Base-by-base conservation (phyloP, 31 red algal species). In the Pterothamnion heteromorphum region DNA sequence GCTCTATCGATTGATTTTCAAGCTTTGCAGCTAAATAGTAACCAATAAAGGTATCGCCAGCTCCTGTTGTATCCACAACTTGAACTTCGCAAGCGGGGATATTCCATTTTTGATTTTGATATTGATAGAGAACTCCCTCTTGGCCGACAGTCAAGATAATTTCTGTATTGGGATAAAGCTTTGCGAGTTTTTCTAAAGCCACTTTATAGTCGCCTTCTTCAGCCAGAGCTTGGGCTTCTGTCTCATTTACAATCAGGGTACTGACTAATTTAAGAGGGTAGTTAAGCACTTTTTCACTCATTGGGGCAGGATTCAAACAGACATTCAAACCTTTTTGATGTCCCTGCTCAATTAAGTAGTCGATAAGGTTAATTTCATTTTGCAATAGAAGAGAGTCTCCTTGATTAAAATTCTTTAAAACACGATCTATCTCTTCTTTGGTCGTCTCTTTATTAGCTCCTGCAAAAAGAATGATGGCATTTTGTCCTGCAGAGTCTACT, bases 41-140 rank as follows among this genome's bases (percentile, higher is more conserved):
- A 35, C 82, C 82, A 37, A 41, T 86, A 86, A 86, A 86, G 22
- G 82, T 86, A 35, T 86, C 82, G 34, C 82, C 82, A 86, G 82
- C 82, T 31, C 82, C 82, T 26, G 82, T 86, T 24, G 34, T 86
- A 37, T 86, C 82, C 34, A 31, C 30, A 27, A 35, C 82, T 41
- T 86, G 28, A 26, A 86, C 26, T 41, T 37, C 34, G 23, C 26
- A 86, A 38, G 72, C 72, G 72, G 72, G 72, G 23, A 26, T 37
- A 41, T 41, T 35, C 38, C 38, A 41, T 41, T 41, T 41, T 41
- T 41, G 38, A 41, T 41, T 41, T 41, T 41, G 38, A 41, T 41
- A 41, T 41, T 41, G 38, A 41, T 41, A 41, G 38, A 41, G 38
- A 41, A 41, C 38, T 41, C 38, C 38, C 38, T 41, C 38, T 41